Evolutionary conservation across 768 basidiomycete genomes (phyloP).

Genomic region (Amanita polypyramis): DNA sequence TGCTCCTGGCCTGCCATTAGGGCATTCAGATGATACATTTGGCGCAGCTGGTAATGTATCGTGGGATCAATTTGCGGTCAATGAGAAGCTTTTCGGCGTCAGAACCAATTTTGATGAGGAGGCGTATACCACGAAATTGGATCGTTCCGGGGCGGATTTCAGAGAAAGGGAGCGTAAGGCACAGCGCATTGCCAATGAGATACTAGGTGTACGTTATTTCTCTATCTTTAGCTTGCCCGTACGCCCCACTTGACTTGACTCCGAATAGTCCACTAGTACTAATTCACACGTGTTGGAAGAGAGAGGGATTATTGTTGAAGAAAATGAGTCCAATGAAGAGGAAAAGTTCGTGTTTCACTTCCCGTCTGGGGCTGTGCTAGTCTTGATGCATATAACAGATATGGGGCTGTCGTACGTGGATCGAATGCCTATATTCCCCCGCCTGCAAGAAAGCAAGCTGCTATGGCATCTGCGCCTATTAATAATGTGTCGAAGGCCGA

Average conservation of each 20-base stretch:
- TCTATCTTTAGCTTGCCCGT: not conserved
- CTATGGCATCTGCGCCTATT: slow-evolving; percentile 19
- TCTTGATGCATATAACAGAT: slow-evolving; percentile 39
- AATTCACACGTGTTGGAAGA: slow-evolving; percentile 92
- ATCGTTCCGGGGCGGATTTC: slow-evolving; percentile 75
- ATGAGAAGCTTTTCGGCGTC: slow-evolving; percentile 89
- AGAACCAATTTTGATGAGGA: slow-evolving; percentile 91
- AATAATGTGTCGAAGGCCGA: slow-evolving; percentile 6
- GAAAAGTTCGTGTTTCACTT: slow-evolving; percentile 62
- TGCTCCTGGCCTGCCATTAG: slow-evolving; percentile 16
- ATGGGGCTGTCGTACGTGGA: slow-evolving; percentile 83
- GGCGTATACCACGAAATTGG: slow-evolving; percentile 87
- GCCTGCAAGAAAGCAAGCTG: slow-evolving; percentile 55
- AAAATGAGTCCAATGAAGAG: slow-evolving; percentile 81
- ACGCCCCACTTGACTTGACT: slow-evolving; percentile 6
- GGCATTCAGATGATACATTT: slow-evolving; percentile 61
- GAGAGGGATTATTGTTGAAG: slow-evolving; percentile 54
- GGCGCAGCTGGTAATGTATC: slow-evolving; percentile 34
- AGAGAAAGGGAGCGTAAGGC: slow-evolving; percentile 85
- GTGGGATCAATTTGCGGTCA: slow-evolving; percentile 93
- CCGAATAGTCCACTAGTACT: slow-evolving; percentile 40
- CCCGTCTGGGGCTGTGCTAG: slow-evolving; percentile 11
- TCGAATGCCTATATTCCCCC: slow-evolving; percentile 92
- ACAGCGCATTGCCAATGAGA: slow-evolving; percentile 83
- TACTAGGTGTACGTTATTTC: slow-evolving; percentile 56